These are phyloP conservation scores for Tetradesmus obliquus DNA, from an alignment of 139 green algal genomes.

Conservation along the genomic window DNA sequence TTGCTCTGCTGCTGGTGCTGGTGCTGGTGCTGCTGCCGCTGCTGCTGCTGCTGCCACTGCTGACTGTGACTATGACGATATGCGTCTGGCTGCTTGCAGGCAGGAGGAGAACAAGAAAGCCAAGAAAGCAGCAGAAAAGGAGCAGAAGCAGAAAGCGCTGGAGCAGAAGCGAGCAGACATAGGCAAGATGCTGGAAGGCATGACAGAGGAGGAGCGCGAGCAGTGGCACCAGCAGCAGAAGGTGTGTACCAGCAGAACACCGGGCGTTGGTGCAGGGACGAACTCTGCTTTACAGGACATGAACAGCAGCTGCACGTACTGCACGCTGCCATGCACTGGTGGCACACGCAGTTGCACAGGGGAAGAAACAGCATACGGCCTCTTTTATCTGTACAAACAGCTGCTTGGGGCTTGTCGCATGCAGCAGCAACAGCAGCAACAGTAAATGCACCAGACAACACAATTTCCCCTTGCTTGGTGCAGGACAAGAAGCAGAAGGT, in stretches of 20 bases:
- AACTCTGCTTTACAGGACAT: neutral
- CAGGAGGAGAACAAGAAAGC: neutral
- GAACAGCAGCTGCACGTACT: neutral
- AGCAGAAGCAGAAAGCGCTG: constrained; percentile 17
- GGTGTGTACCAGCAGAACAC: constrained; percentile 2
- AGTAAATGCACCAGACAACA: neutral
- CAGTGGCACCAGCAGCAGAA: constrained; percentile 31
- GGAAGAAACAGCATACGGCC: neutral
- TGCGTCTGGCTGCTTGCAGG: constrained; percentile 9
- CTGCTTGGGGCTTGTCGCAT: neutral
- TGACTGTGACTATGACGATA: neutral
- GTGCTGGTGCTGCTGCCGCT: neutral
- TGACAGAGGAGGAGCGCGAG: constrained; percentile 35
- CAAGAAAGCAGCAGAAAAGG: neutral
- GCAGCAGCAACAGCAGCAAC: neutral
- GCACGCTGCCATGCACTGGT: neutral
- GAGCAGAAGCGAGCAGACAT: constrained; percentile 5
- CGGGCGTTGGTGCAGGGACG: neutral
- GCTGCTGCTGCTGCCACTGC: neutral
- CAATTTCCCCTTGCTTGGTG: neutral
- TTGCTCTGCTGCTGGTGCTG: neutral
- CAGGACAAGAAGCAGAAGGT: constrained; percentile 39
- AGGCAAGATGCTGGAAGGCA: constrained; percentile 12
- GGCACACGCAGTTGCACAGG: no score
- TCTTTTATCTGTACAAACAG: neutral